Evolutionary conservation across 345 rosid species (phyloP), one percentile per base, ranked within the genome.

Genomic region (Hibiscus tridactylites): DNA sequence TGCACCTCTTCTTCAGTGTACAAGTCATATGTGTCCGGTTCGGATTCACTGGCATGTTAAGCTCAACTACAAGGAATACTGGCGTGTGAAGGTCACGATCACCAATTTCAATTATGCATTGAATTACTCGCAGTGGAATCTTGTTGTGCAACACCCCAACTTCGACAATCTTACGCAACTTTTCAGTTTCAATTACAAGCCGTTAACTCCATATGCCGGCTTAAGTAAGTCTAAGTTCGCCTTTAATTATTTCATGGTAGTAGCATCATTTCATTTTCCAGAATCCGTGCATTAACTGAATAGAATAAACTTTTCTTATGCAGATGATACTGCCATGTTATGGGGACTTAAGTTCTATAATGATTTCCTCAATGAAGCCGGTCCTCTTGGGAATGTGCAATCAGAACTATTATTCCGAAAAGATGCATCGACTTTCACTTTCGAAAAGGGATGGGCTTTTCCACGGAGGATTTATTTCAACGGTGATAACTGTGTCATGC

Each of bases 371-470:
- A 87, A 86, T 80, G 84, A 88, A 87, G 95, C 97, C 13, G 96
- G 98, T 9, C 97, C 90, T n/a, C 47, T 75, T 19, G 97, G 97
- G 68, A 90, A 91, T 58, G 92, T 91, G 56, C 97, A 91, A 72
- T 87, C 97, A 3, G 97, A 94, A 86, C 75, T 91, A 33, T 82
- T 94, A 73, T 88, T 91, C 83, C 86, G 73, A 52, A 94, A 94
- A 79, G 95, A 94, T 35, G 61, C 46, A 39, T 71, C 88, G 42
- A 88, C 88, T 6, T 91, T 91, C 71, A 88, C 98, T 6, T 86
- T 92, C 4, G 91, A 88, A 15, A 90, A 94, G 77, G 96, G 98
- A 62, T 91, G 97, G 98, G 97, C 96, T 49, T 91, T 91, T 77
- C 96, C 98, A 44, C 78, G 89, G 3, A 75, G 94, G 79, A 81